Conservation (phyloP, 768 basidiomycete species). For the Mycena vitilis region DNA sequence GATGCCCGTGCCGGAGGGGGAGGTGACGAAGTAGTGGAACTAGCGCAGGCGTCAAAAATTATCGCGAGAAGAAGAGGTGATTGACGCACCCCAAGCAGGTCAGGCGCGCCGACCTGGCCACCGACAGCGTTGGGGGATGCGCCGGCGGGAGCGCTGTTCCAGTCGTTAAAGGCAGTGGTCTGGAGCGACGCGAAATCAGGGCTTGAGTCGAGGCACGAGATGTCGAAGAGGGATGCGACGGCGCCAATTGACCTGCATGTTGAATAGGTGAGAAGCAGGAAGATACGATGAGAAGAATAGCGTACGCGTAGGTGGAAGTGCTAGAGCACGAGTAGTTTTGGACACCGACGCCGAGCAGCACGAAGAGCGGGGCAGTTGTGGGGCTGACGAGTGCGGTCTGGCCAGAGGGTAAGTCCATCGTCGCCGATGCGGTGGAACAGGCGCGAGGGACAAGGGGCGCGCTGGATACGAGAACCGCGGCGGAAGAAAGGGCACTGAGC, state of each 20-base stretch:
- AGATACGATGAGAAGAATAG: neutral
- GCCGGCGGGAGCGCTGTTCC: slow-evolving; percentile 39
- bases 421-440: neutral
- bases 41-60: slow-evolving; percentile 23
- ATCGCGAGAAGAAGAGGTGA: neutral
- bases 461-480: neutral
- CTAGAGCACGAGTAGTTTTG: slow-evolving; percentile 71
- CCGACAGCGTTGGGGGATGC: slow-evolving; percentile 28
- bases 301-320: slow-evolving; percentile 48
- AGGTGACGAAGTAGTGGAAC: slow-evolving; percentile 56
- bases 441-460: neutral
- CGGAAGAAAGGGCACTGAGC: neutral
- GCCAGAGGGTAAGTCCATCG: slow-evolving; percentile 42
- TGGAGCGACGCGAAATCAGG: neutral
- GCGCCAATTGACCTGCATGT: slow-evolving; percentile 57
- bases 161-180: slow-evolving; percentile 41
- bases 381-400: slow-evolving; percentile 52
- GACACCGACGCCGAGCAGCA: slow-evolving; percentile 60
- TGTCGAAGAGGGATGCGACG: slow-evolving; percentile 65
- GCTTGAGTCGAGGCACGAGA: slow-evolving; percentile 56
- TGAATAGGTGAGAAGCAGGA: neutral
- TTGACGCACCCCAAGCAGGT: neutral
- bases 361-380: slow-evolving; percentile 47
- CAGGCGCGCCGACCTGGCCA: neutral
- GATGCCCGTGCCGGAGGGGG: slow-evolving; percentile 44